Evolutionary conservation across 2,329 filamentous ascomycete genomes (phyloP), one percentile per base, ranked within the genome.

Genomic region (Akanthomyces lecanii): DNA sequence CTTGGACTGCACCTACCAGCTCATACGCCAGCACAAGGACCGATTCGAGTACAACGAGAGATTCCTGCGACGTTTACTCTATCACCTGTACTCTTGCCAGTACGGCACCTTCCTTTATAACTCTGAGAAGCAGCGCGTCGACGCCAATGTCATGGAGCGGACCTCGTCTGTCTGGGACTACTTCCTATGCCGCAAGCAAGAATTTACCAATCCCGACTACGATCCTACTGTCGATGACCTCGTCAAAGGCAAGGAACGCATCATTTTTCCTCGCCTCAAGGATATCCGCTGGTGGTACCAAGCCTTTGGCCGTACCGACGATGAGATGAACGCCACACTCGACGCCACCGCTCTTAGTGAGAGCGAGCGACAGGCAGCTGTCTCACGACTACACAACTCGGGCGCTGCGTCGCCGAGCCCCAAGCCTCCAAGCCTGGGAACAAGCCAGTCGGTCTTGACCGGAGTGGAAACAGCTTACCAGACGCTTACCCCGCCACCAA

Each of bases 61-160:
- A 5, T 98, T 99, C 74, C 79, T 99, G 7, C 85, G 92, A 30
- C 87, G 95, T 23, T 80, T 99, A 3, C 81, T 98, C 1, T 99
- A 98, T 72, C 95, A 99, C 73, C 83, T 96, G 1, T 94, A 98
- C 72, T 94, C 94, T 0, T 97, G 93, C 68, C 95, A 99, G 73
- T 99, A 97, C 67, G 95, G 95, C 52, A 97, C 94, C 0, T 99
- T 99, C 73, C 81, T 99, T 5, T 97, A 91, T 76, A 97, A 99
- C 77, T 96, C 87, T 62, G 95, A 99, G 74, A 95, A 92, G 71
- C 90, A 97, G 70, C 88, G 95, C 4, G 79, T 85, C 18, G 89
- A 95, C 50, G 83, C 85, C 25, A 82, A 81, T 33, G 87, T 90
- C 1, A 79, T 81, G 45, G 87, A 92, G 69, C 83, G 85, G 61